phyloP scores from a whole-genome alignment of 306 rosid species.

The Corylus heterophylla region DNA sequence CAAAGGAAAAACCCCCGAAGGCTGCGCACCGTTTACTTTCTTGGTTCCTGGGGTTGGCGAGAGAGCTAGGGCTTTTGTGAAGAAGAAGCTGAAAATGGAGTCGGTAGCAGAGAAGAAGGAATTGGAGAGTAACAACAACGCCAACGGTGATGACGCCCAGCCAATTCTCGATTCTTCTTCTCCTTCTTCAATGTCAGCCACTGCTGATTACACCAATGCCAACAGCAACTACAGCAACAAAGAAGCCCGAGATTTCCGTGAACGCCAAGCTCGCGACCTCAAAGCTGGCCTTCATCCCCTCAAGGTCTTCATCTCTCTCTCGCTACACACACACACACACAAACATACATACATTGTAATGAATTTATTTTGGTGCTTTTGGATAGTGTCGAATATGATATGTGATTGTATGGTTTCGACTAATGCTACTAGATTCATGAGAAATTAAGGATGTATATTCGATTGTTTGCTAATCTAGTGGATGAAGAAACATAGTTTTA shows the following conservation, averaged over 20 bases:
- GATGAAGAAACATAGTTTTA: not conserved
- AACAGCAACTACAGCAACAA: not conserved
- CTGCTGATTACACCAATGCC: slow-evolving; percentile 7
- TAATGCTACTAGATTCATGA: not conserved
- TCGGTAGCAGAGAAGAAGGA: slow-evolving; percentile 42
- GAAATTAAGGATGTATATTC: not conserved
- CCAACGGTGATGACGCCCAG: slow-evolving; percentile 10
- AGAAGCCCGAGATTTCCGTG: slow-evolving; percentile 38
- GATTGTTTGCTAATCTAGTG: not conserved
- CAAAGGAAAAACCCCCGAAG: not conserved
- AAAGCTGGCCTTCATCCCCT: slow-evolving; percentile 59
- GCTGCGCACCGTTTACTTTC: not conserved
- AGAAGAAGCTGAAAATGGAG: slow-evolving; percentile 38
- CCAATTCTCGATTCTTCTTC: slow-evolving; percentile 28
- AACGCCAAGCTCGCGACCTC: slow-evolving; percentile 53
- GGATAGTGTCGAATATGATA: not conserved
- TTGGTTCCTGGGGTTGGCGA: not conserved
- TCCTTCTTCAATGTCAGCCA: slow-evolving; percentile 15
- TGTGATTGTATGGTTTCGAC: not conserved
- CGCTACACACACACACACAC: not conserved
- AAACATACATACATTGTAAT: not conserved
- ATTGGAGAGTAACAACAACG: slow-evolving; percentile 21
- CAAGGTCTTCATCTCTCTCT: slow-evolving; percentile 30
- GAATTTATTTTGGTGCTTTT: not conserved
- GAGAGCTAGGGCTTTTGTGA: slow-evolving; percentile 27